A percentile compares a stretch with the other conserved stretches of the same genome.
Conservation (phyloP, 2,329 filamentous ascomycete species). For the Nannizzia gypsea region DNA sequence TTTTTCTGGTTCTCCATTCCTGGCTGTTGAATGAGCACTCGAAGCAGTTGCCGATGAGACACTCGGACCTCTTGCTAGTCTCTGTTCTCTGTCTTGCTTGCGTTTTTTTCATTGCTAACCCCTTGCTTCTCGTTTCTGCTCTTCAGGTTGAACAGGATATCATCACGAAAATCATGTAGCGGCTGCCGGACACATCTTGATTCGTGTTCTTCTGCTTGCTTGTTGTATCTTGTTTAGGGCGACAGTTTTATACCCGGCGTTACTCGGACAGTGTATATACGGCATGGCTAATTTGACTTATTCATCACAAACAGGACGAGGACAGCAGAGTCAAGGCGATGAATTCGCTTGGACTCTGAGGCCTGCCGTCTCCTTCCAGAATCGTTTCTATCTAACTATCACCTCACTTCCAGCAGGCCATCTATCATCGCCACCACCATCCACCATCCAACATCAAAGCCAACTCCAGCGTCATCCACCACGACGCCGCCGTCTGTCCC, state of each 20-base stretch:
- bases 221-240: not conserved
- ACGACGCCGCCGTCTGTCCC: not conserved
- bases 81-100: not conserved
- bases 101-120: not conserved
- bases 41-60: not conserved
- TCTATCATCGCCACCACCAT: too few species aligned
- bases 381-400: not conserved
- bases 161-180: slow-evolving; percentile 69
- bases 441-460: not conserved
- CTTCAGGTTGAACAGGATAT: slow-evolving; percentile 71
- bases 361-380: not conserved
- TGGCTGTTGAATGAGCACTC: not conserved
- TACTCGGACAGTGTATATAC: slow-evolving; percentile 11
- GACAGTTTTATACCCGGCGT: slow-evolving; percentile 8
- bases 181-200: not conserved
- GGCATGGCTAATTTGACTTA: slow-evolving; percentile 14
- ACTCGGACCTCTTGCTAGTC: not conserved
- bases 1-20: not conserved
- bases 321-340: slow-evolving; percentile 7
- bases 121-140: not conserved
- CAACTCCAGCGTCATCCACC: not conserved
- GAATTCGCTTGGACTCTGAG: slow-evolving; percentile 3
- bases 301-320: slow-evolving; percentile 24
- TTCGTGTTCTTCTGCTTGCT: not conserved
- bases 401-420: too few species aligned